Evolutionary conservation across 495 filamentous ascomycete species (phyloP).

Genomic region (Podospora pseudopauciseta): DNA sequence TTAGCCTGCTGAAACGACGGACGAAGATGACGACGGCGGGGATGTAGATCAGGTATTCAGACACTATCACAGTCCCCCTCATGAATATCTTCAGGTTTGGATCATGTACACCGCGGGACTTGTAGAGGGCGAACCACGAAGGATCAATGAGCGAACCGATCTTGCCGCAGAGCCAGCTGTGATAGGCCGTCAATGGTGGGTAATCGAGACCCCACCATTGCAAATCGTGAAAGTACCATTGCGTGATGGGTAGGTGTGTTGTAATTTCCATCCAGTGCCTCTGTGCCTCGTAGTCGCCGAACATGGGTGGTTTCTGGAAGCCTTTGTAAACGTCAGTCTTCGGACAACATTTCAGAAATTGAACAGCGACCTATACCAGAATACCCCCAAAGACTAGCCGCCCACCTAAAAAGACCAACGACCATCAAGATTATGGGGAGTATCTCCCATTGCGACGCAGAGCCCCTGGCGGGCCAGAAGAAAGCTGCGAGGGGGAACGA

Average conservation of each 20-base stretch:
- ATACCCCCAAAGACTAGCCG: conserved; percentile 87
- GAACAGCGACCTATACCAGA: conserved; percentile 58
- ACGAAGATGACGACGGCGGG: conserved; percentile 82
- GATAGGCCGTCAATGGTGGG: conserved; percentile 94
- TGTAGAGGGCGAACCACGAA: conserved; percentile 82
- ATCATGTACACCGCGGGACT: conserved; percentile 77
- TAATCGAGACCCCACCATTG: conserved; percentile 98
- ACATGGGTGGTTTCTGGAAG: conserved; percentile 78
- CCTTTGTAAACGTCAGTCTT: conserved; percentile 45
- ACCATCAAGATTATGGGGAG: conserved; percentile 84
- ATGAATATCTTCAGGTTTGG: conserved; percentile 85
- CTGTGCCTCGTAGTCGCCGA: conserved; percentile 96
- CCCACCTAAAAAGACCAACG: conserved; percentile 90
- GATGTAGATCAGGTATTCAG: conserved; percentile 85
- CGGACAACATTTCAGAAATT: not conserved
- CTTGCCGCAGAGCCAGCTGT: conserved; percentile 89
- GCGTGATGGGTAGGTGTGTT: conserved; percentile 76
- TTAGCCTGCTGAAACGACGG: conserved; percentile 67
- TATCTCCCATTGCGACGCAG: conserved; percentile 87
- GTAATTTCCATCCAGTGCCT: conserved; percentile 99
- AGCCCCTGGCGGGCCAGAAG: conserved; percentile 82
- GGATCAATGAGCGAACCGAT: conserved; percentile 77
- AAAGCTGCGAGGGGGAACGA: conserved; percentile 86
- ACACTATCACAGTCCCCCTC: conserved; percentile 83
- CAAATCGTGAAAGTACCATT: conserved; percentile 97